These are phyloP conservation scores for Cyberlindnera mrakii DNA, from an alignment of 805 yeast genomes.

Conservation along the genomic window DNA sequence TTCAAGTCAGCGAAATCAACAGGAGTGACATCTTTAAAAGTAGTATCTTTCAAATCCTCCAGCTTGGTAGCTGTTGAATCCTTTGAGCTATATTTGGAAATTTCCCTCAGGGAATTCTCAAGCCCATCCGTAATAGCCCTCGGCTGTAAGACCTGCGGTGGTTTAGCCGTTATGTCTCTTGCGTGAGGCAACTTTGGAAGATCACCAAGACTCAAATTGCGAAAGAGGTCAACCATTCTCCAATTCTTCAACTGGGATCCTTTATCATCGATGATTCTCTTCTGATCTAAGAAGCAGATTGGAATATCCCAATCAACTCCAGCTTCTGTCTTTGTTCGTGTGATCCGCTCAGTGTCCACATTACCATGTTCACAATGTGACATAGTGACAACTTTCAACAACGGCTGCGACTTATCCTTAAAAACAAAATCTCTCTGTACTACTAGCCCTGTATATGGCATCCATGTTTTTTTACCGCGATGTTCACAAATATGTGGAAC, in stretches of 20 bases:
- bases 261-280: conserved; percentile 2
- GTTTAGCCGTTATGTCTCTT: not conserved
- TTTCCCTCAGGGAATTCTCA: conserved; percentile 4
- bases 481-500: conserved; percentile 28
- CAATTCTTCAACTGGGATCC: not conserved
- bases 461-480: conserved; percentile 12
- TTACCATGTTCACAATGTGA: conserved; percentile 49
- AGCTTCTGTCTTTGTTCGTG: conserved; percentile 27
- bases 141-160: conserved; percentile 3
- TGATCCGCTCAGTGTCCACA: conserved; percentile 35
- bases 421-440: conserved; percentile 42
- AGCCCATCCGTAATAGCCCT: conserved; percentile 4
- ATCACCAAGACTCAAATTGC: conserved; percentile 2
- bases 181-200: conserved; percentile 10
- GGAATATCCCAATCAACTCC: conserved; percentile 47
- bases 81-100: too few relatives aligned
- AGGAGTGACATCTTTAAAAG: conserved; percentile 9
- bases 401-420: conserved; percentile 31
- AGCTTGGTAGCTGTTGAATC: not conserved
- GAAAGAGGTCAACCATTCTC: not conserved
- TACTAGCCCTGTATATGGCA: conserved; percentile 51
- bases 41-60: conserved; percentile 10
- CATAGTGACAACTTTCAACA: conserved; percentile 39
- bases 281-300: conserved; percentile 33
- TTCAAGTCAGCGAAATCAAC: conserved; percentile 22